Base-by-base conservation (phyloP, 345 rosid genomes). In the Citrus medica region DNA sequence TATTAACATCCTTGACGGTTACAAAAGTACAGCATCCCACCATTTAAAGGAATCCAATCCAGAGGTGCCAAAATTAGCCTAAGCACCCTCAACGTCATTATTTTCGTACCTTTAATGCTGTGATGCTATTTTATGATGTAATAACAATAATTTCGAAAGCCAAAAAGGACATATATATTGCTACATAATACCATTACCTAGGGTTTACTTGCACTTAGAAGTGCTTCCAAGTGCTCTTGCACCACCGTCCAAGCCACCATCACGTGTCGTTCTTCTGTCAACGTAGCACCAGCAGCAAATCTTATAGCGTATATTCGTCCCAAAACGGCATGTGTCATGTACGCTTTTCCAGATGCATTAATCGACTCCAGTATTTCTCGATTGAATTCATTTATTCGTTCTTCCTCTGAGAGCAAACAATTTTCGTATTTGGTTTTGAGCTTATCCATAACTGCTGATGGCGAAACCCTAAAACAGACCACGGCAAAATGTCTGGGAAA, bases 401-500 rank as follows among this genome's bases (percentile, higher is more conserved):
- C 32, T 4, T 62, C 55, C 1, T 71, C 35, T 17, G 22, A 17
- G 22, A 53, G 58, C 58, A 53, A 0, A 53, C 51, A 13, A 53
- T 53, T 53, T 53, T 69, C 17, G 2, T 42, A 56, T 2, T 48
- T 69, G 7, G 8, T 48, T 10, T 69, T 69, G 19, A 25, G n/a
- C 1, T 71, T 61, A 17, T 9, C 46, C 13, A 27, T 38, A 12
- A 21, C 10, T 12, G 27, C 74, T 1, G 76, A 14, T 4, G 89
- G 83, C n/a, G 63, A 38, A 21, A 82, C 71, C 72, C 94, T 84
- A 64, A 90, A 90, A 73, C 94, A 90, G 17, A 89, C 91, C 73
- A 81, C 25, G 0, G 89, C 82, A 63, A 90, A 90, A 19, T 74
- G 73, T 48, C 79, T 80, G 1, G 82, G 83, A 53, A 80, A 84